phyloP scores from a whole-genome alignment of 352 stramenopile genomes.

The Pythium angustatum region DNA sequence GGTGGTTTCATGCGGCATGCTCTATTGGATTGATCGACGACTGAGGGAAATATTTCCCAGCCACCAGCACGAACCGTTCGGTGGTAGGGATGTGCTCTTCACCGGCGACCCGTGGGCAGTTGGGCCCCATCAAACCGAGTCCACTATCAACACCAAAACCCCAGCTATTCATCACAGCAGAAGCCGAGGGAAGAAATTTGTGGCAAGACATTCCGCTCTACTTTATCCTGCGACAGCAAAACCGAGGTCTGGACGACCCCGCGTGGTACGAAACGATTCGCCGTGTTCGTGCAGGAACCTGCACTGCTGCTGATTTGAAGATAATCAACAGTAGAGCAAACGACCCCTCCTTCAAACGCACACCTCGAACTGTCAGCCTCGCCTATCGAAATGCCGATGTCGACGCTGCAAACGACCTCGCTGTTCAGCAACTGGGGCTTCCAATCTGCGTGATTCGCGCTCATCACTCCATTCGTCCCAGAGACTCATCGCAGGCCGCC shows the following conservation, averaged over 20 bases:
- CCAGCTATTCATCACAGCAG: not conserved
- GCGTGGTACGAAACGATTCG: not conserved
- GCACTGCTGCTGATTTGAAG: not conserved
- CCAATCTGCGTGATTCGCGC: not conserved
- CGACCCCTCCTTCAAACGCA: not conserved
- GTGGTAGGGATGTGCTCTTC: constrained; percentile 17
- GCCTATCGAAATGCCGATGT: not conserved
- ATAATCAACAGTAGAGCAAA: not conserved
- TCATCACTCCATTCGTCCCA: not conserved
- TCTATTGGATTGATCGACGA: constrained; percentile 21
- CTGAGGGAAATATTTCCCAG: constrained; percentile 16
- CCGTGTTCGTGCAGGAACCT: not conserved
- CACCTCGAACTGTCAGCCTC: not conserved
- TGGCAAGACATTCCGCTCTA: not conserved
- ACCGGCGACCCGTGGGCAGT: constrained; percentile 8
- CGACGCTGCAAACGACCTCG: not conserved
- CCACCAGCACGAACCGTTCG: constrained; percentile 1
- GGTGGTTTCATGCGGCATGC: constrained; percentile 18
- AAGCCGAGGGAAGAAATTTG: not conserved
- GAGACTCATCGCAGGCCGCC: not conserved
- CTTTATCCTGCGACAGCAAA: not conserved
- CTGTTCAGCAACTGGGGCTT: not conserved
- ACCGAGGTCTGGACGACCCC: not conserved
- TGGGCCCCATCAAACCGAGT: not conserved
- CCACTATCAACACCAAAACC: not conserved